phyloP scores from a whole-genome alignment of 2,329 filamentous ascomycete species.

The Colletotrichum orchidophilum region DNA sequence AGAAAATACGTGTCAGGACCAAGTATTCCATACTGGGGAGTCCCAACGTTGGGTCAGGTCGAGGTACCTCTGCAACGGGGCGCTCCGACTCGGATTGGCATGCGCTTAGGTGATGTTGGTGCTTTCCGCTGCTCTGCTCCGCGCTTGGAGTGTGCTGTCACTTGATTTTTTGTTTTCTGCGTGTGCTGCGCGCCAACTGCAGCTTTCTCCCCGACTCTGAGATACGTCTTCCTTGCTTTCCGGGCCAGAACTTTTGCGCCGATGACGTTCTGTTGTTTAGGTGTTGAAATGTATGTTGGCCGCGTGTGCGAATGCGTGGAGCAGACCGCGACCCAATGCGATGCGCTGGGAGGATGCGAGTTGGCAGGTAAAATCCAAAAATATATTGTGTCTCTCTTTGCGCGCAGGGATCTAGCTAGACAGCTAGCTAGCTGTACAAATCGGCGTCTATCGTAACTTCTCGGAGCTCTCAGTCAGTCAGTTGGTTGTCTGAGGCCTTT shows the following conservation, averaged over 20 bases:
- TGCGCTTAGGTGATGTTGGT: constrained; percentile 15
- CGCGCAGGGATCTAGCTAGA: constrained; percentile 13
- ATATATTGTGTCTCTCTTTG: constrained; percentile 10
- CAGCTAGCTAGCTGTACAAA: not conserved
- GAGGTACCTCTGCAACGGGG: constrained; percentile 28
- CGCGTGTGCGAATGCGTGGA: constrained; percentile 25
- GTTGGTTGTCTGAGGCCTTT: no score
- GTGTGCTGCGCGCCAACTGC: not conserved
- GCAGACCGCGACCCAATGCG: constrained; percentile 1
- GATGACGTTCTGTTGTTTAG: not conserved
- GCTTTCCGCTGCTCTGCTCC: not conserved
- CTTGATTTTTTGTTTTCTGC: not conserved
- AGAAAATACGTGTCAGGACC: not conserved
- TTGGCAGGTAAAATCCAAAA: constrained; percentile 22
- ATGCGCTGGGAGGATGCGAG: constrained; percentile 3
- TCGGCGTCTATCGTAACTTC: constrained; percentile 5
- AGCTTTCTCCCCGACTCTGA: not conserved
- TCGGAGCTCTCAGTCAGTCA: not conserved
- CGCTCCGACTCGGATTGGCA: constrained; percentile 28
- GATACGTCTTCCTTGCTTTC: not conserved
- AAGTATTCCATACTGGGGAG: not conserved
- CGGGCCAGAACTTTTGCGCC: not conserved
- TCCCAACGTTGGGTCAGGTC: not conserved
- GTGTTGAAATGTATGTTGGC: not conserved
- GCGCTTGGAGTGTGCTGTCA: not conserved